A percentile compares a stretch with the other conserved stretches of the same genome.
These are phyloP conservation scores for Discostella stelligeroides DNA, from an alignment of 108 stramenopile species.

Conservation along the genomic window DNA sequence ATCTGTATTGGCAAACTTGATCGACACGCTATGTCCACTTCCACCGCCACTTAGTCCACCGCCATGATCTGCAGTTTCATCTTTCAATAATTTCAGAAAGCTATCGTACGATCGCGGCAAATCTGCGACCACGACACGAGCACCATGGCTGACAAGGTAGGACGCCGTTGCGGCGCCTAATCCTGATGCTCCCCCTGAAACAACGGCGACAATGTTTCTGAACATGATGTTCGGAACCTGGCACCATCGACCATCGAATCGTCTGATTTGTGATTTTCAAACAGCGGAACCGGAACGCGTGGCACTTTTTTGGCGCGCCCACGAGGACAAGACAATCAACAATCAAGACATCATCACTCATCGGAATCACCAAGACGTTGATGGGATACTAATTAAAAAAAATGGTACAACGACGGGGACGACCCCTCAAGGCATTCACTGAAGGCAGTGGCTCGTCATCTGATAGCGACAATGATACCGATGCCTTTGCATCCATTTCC, in stretches of 20 bases:
- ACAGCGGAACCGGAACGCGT: too few relatives aligned
- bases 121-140: conserved; percentile 85
- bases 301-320: too few relatives aligned
- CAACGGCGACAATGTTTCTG: conserved; percentile 53
- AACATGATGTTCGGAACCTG: too few relatives aligned
- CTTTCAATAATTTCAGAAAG: conserved; percentile 48
- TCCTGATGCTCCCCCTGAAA: conserved; percentile 92
- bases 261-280: too few relatives aligned
- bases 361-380: too few relatives aligned
- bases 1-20: conserved; percentile 67
- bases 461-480: conserved; percentile 27
- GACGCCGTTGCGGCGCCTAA: conserved; percentile 90
- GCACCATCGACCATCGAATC: too few relatives aligned
- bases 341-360: too few relatives aligned
- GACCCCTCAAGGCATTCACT: conserved; percentile 37
- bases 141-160: conserved; percentile 73
- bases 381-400: too few relatives aligned
- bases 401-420: conserved; percentile 22
- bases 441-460: conserved; percentile 24
- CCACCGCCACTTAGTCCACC: conserved; percentile 1
- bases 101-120: conserved; percentile 51
- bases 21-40: conserved; percentile 14
- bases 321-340: too few relatives aligned
- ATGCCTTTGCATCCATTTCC: conserved; percentile 38
- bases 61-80: not conserved